Evolutionary conservation across 495 filamentous ascomycete genomes (phyloP).

Genomic region (Hamigera avellanea): DNA sequence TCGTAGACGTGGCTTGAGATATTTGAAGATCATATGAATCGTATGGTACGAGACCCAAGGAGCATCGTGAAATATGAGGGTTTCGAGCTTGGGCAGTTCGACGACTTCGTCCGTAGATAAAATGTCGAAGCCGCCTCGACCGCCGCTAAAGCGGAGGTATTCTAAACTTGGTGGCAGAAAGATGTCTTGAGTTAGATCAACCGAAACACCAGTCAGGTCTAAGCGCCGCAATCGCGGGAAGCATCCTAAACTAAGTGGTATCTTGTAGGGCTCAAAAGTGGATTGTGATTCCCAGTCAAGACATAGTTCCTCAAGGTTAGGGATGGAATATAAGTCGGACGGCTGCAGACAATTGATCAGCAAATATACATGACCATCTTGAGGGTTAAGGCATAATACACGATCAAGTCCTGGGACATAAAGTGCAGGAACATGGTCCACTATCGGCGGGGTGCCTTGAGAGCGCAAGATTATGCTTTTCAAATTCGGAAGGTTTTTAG

Average conservation of each 20-base stretch:
- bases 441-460: conserved; percentile 3
- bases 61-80: conserved; percentile 19
- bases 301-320: conserved; percentile 27
- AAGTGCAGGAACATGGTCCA: background rate
- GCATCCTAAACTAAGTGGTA: conserved; percentile 7
- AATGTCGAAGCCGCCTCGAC: conserved; percentile 9
- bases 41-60: conserved; percentile 12
- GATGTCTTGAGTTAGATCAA: conserved; percentile 7
- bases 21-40: conserved; percentile 8
- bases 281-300: conserved; percentile 17
- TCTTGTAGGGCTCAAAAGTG: conserved; percentile 9
- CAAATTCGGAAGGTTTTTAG: conserved; percentile 21
- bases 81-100: conserved; percentile 18
- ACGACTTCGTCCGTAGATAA: conserved; percentile 3
- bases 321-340: conserved; percentile 14
- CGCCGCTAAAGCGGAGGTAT: conserved; percentile 18
- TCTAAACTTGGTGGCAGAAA: conserved; percentile 20
- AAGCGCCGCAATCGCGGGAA: conserved; percentile 18
- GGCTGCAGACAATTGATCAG: too few species aligned
- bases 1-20: conserved; percentile 13
- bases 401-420: too few species aligned
- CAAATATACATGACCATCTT: too few species aligned
- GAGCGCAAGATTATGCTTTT: conserved; percentile 21
- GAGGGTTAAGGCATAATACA: too few species aligned
- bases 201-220: conserved; percentile 19